Base-by-base conservation (phyloP, 1,139 yeast species). In the Debaryomyces sp. region DNA sequence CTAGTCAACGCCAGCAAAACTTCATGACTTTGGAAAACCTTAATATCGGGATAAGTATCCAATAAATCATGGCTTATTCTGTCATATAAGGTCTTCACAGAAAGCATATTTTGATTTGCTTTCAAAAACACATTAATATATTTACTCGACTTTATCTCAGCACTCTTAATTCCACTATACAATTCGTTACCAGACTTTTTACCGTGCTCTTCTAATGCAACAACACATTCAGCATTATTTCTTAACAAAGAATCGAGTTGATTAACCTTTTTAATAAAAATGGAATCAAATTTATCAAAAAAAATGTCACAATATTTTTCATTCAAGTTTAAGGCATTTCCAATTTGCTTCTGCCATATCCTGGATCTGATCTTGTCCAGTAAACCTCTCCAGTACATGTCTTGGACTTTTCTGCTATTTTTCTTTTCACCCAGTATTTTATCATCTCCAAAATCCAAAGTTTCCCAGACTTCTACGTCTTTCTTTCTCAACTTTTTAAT, bases 311-410 rank as follows among this genome's bases (percentile, higher is more conserved):
- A 61, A 36, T 57, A 55, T 23, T 50, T 40, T 41, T 54, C 60
- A 50, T 53, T 53, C 22, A 62, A 51, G 18, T 56, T 53, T 17
- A 48, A 45, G n/a, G 60, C 55, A 49, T 71, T 72, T 10, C 81
- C 80, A 30, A 78, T 66, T 46, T 73, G 73, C 42, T 64, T 63
- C 53, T 67, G 64, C 92, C 92, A 86, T 5, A 85, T 69, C 12
- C 63, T 63, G 6, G 71, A 64, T 41, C 92, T 67, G 17, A 75
- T 61, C 1, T 54, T 54, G n/a, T 67, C 49, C 3, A 89, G 86
- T 1, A 86, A 64, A 2, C 89, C 89, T 46, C 88, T 67, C 89
- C 90, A 85, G 80, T 86, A 83, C 49, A 84, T 66, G 48, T 81
- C 84, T 46, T 84, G 70, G 17, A 59, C 49, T 10, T 37, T 34